Conservation (phyloP, 2,329 filamentous ascomycete genomes). For the Apiospora malaysiana region DNA sequence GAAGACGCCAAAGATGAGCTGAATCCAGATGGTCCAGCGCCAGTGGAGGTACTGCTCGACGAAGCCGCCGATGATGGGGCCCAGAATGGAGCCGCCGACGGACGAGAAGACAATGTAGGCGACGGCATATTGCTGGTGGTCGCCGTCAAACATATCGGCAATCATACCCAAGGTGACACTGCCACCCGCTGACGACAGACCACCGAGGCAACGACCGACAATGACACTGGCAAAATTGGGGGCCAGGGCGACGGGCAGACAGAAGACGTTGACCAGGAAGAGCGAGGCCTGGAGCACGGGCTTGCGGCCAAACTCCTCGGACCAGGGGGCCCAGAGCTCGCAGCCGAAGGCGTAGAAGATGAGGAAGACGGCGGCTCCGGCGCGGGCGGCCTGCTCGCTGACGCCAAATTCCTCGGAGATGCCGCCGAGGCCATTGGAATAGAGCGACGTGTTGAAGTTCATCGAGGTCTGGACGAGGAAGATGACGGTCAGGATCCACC, state of each 20-base stretch:
- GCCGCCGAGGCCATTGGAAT: conserved; percentile 71
- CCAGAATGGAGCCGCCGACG: conserved; percentile 77
- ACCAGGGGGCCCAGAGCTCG: conserved; percentile 89
- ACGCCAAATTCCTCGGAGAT: conserved; percentile 73
- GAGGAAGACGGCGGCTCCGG: conserved; percentile 79
- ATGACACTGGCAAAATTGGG: conserved; percentile 75
- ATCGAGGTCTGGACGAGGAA: conserved; percentile 77
- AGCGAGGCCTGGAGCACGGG: conserved; percentile 76
- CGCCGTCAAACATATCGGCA: conserved; percentile 74
- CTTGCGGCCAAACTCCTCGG: conserved; percentile 80
- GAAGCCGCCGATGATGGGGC: conserved; percentile 81
- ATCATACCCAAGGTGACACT: conserved; percentile 79
- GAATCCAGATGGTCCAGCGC: conserved; percentile 79
- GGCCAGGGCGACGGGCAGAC: conserved; percentile 73
- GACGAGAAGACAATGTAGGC: conserved; percentile 81
- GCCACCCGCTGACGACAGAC: conserved; percentile 73
- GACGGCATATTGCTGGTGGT: conserved; percentile 76
- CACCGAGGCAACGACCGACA: conserved; percentile 72
- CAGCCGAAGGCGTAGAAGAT: conserved; percentile 85
- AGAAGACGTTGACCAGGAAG: conserved; percentile 79
- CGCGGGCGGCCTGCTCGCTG: conserved; percentile 70
- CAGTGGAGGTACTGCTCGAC: conserved; percentile 70
- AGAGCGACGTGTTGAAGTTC: conserved; percentile 80
- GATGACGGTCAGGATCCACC: conserved; percentile 75
- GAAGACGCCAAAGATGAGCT: conserved; percentile 76